Base-by-base conservation (phyloP, 2,329 filamentous ascomycete species). In the Dichotomopilus funicola region DNA sequence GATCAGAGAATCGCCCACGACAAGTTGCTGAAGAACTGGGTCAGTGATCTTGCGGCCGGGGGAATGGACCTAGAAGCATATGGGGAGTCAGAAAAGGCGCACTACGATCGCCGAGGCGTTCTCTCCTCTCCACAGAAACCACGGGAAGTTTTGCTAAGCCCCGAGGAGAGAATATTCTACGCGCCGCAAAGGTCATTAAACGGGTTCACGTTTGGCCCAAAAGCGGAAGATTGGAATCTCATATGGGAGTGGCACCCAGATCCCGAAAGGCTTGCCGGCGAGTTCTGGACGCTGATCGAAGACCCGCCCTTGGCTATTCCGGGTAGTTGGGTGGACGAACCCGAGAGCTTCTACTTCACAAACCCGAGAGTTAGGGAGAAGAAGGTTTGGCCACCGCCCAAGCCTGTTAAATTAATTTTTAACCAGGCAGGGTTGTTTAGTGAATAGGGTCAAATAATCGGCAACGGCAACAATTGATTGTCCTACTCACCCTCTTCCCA, bases 41-140 rank as follows among this genome's bases (percentile, higher is more conserved):
- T 55, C 5, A 36, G 51, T 9, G 53, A 55, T 7, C n/a, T 55
- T 11, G 6, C 45, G n/a, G 27, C 31, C 9, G 42, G 12, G 3
- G 53, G 53, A 9, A 55, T 41, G 43, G 53, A 55, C n/a, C 19
- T 55, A 9, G 47, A 42, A 12, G 41, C 42, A 6, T 55, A 55
- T 31, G 53, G 53, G 4, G 42, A 11, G 36, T 34, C 47, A 8
- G 49, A 51, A n/a, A 11, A 6, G 11, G 40, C 38, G 7, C 27
- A 38, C 27, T 31, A 35, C n/a, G 4, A 13, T 1, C 38, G 10
- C 11, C 49, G 37, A 2, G 8, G 19, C 27, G 4, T 31, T 3
- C 12, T 9, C 11, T 27, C 13, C 40, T 51, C n/a, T 5, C 4
- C 5, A 11, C 8, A 3, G 5, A 10, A 6, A 12, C 5, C 5